Base-by-base conservation (phyloP, 768 basidiomycete genomes). In the Trametes gibbosa region DNA sequence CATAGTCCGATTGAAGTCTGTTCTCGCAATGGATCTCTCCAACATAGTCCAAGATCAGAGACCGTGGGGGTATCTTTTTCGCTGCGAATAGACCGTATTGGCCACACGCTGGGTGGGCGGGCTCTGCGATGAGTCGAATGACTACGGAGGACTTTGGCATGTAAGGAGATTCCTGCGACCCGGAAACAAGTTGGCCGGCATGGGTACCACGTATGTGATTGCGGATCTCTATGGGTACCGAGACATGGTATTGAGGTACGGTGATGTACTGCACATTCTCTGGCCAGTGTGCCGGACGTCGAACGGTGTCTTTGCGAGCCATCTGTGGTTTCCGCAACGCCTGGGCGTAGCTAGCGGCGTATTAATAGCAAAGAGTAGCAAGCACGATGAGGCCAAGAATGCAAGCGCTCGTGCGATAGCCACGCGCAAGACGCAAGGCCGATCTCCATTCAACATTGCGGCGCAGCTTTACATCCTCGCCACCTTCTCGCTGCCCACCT, bases 21-120 rank as follows among this genome's bases (percentile, higher is more conserved):
- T 84, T 83, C 62, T 94, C 84, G 64, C 84, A 84, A 69, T 98
- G 95, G 19, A 95, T 79, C 69, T 95, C 84, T 24, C 94, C 93
- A 24, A 89, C 73, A 65, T 96, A 96, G 63, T 92, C 87, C 13
- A 95, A 70, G 37, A 96, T 84, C 63, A 85, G 83, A 24, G 84
- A 81, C 43, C 79, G 81, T 3, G 84, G 78, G 2, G 80, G 77
- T 19, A 95, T 87, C 71, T 84, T 88, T 59, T 81, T 86, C 21
- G 79, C 74, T 23, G 92, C 87, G 72, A 95, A 95, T 34, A 98
- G 76, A 3, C 95, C 95, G 62, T 72, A 74, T 70, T 95, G 94
- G 1, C 91, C 90, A 24, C 55, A 41, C 12, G 72, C 73, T 40
- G 95, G 95, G 74, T 96, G 93, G 29, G 72, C 72, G 13, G 76